Conservation (phyloP, 2,329 filamentous ascomycete genomes). For the Fusarium caatingaense region DNA sequence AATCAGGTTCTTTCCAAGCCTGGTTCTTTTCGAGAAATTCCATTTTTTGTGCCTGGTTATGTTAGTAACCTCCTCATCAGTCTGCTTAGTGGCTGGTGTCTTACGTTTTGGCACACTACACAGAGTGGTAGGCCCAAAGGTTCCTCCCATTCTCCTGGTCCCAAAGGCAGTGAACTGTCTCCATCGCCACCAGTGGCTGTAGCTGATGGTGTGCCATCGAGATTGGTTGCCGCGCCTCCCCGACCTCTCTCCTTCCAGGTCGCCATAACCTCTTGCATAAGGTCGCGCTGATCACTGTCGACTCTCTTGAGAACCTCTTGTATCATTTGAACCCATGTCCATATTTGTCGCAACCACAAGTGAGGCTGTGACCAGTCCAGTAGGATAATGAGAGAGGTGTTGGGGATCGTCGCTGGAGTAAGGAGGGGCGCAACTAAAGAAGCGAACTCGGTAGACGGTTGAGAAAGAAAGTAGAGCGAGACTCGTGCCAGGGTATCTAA, state of each 20-base stretch:
- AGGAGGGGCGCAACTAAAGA: conserved; percentile 86
- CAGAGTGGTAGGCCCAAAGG: conserved; percentile 87
- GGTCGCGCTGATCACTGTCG: conserved; percentile 79
- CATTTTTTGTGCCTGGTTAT: conserved; percentile 80
- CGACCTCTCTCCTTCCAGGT: conserved; percentile 82
- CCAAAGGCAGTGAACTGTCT: conserved; percentile 79
- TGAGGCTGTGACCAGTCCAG: conserved; percentile 96
- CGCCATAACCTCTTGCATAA: conserved; percentile 87
- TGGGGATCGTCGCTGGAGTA: conserved; percentile 83
- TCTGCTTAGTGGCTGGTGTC: conserved; percentile 43
- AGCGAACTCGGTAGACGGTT: conserved; percentile 83
- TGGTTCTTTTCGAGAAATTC: conserved; percentile 89
- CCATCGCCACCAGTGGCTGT: conserved; percentile 66
- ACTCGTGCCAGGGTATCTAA: conserved; percentile 91
- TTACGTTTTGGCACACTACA: conserved; percentile 94
- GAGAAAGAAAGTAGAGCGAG: conserved; percentile 89
- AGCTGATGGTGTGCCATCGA: conserved; percentile 71
- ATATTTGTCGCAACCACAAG: conserved; percentile 88
- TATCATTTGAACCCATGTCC: conserved; percentile 89
- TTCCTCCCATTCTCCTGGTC: conserved; percentile 93
- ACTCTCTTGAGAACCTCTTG: conserved; percentile 80
- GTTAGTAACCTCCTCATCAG: conserved; percentile 37
- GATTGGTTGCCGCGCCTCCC: conserved; percentile 69
- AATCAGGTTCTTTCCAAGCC: conserved; percentile 95
- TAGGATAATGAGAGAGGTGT: conserved; percentile 90